Percentiles rank a stretch among this genome's conserved stretches.
Conservation (phyloP, 179 eudicot genomes). For the Heliamphora pulchella region DNA sequence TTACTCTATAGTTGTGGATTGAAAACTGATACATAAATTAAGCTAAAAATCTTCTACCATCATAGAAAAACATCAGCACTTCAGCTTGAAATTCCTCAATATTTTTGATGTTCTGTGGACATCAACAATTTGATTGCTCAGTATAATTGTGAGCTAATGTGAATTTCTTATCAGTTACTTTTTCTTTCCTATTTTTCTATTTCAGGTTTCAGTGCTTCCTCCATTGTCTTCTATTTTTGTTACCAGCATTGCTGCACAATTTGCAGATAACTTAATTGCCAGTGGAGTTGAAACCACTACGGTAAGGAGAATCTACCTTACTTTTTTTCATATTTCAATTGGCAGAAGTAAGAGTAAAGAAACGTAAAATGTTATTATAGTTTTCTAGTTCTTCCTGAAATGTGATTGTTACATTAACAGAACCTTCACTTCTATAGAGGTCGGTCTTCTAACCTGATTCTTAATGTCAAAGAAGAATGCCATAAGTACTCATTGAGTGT, state of each 20-base stretch:
- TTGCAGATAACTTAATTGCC: conserved; percentile 69
- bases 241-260: conserved; percentile 76
- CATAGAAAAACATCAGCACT: neutral
- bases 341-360: neutral
- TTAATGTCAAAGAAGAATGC: neutral
- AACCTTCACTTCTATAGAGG: neutral
- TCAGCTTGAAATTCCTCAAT: neutral
- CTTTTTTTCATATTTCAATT: neutral
- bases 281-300: conserved; percentile 78
- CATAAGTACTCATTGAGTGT: neutral
- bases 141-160: neutral
- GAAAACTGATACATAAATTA: neutral
- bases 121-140: neutral
- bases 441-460: neutral
- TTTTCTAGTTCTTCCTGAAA: neutral
- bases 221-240: conserved; percentile 83
- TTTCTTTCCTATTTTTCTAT: neutral
- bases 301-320: conserved; percentile 32
- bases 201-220: conserved; percentile 93
- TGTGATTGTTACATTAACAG: neutral
- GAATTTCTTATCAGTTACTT: neutral
- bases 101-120: neutral
- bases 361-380: neutral
- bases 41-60: neutral
- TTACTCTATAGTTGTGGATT: neutral